Evolutionary conservation across 192 early-diverging fungal species (phyloP).

Genomic region (Spizellomyces sp.): DNA sequence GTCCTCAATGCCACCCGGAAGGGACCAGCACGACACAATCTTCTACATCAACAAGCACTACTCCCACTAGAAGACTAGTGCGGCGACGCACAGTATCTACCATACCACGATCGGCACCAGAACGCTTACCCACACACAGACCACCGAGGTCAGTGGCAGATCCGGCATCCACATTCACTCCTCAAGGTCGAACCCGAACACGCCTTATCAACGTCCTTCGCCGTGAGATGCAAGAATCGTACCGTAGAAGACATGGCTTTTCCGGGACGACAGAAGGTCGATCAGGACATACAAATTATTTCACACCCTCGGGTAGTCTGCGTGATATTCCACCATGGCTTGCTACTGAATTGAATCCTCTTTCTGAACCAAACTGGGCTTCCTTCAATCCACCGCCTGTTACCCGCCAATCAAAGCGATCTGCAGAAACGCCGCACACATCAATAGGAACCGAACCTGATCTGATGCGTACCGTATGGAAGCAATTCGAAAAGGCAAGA

Average conservation of each 20-base stretch:
- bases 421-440: neutral
- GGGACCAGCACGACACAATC: no score
- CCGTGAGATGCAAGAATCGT: neutral
- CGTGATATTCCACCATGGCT: neutral
- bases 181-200: constrained; percentile 1
- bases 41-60: no score
- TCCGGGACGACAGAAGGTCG: neutral
- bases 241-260: neutral
- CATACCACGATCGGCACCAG: no score
- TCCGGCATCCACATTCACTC: neutral
- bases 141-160: neutral
- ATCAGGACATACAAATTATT: neutral
- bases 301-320: neutral
- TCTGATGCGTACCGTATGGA: neutral
- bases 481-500: neutral
- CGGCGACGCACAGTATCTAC: no score
- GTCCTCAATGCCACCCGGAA: neutral
- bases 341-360: neutral
- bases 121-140: no score
- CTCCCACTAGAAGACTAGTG: no score
- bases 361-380: no score
- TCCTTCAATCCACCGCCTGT: no score
- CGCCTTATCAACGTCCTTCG: neutral
- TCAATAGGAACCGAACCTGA: neutral
- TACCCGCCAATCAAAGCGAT: neutral